Evolutionary conservation across 2,329 filamentous ascomycete genomes (phyloP).

Genomic region (Rhynchosporium agropyri): DNA sequence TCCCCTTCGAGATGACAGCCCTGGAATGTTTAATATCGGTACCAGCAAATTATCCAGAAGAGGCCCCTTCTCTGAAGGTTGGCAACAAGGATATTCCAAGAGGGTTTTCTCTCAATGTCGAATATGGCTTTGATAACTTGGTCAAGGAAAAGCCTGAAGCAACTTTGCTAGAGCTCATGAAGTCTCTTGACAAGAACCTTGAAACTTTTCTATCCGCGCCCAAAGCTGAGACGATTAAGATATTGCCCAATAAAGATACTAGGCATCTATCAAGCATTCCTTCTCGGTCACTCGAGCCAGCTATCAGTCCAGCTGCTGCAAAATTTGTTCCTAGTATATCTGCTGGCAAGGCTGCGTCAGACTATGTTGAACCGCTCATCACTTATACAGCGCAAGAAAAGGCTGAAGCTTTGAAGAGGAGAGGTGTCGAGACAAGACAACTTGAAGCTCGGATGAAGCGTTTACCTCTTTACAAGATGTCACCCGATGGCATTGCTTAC

Average conservation of each 20-base stretch:
- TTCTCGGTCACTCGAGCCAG: slow-evolving; percentile 34
- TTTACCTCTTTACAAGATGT: slow-evolving; percentile 67
- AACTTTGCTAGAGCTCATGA: slow-evolving; percentile 68
- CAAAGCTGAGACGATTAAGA: slow-evolving; percentile 72
- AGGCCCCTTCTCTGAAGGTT: slow-evolving; percentile 62
- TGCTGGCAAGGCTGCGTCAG: slow-evolving; percentile 11
- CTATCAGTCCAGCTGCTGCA: slow-evolving; percentile 13
- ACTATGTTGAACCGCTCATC: slow-evolving; percentile 26
- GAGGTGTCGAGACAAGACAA: slow-evolving; percentile 69
- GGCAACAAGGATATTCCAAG: slow-evolving; percentile 70
- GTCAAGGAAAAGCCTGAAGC: slow-evolving; percentile 55
- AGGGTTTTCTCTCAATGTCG: slow-evolving; percentile 75
- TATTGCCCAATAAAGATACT: slow-evolving; percentile 47
- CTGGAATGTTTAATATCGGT: slow-evolving; percentile 70
- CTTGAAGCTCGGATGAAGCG: slow-evolving; percentile 75
- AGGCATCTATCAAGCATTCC: slow-evolving; percentile 39
- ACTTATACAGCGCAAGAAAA: slow-evolving; percentile 61
- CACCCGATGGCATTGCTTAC: slow-evolving; percentile 69
- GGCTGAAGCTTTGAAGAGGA: slow-evolving; percentile 60
- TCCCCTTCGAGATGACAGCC: slow-evolving; percentile 73
- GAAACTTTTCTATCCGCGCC: slow-evolving; percentile 70
- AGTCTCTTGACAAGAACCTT: slow-evolving; percentile 71
- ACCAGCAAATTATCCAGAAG: slow-evolving; percentile 63
- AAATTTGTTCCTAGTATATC: slow-evolving; percentile 13
- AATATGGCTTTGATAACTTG: slow-evolving; percentile 70